A percentile compares a stretch with the other conserved stretches of the same genome.
phyloP scores from a whole-genome alignment of 2,329 filamentous ascomycete species.

The Aspergillus fijiensis region DNA sequence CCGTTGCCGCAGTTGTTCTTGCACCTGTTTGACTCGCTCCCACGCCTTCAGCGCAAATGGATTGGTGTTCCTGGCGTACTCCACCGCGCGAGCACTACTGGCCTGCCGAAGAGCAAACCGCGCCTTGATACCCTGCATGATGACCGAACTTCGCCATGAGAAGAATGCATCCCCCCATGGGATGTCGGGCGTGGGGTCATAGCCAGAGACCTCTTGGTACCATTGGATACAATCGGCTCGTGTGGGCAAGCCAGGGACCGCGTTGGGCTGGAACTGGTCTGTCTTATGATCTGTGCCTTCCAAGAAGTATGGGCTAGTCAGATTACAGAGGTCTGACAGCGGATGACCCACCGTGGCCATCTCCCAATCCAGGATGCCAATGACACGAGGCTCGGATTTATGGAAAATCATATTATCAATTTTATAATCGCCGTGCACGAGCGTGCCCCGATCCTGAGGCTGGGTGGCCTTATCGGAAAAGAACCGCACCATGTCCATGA shows the following conservation, averaged over 20 bases:
- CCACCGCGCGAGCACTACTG: constrained; percentile 76
- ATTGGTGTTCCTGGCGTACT: constrained; percentile 67
- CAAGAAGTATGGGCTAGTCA: constrained; percentile 51
- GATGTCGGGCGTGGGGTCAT: constrained; percentile 61
- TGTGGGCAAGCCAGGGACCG: constrained; percentile 65
- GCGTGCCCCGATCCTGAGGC: constrained; percentile 72
- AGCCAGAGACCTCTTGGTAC: constrained; percentile 69
- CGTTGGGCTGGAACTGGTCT: constrained; percentile 59
- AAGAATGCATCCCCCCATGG: constrained; percentile 66
- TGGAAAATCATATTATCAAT: constrained; percentile 90
- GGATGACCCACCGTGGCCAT: constrained; percentile 98
- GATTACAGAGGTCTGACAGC: constrained; percentile 83
- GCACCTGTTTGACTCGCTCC: constrained; percentile 62
- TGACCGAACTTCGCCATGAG: constrained; percentile 59
- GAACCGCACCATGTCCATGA: constrained; percentile 75
- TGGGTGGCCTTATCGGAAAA: constrained; percentile 69
- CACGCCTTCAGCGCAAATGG: constrained; percentile 78
- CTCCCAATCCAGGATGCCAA: constrained; percentile 96
- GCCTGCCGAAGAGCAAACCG: constrained; percentile 82
- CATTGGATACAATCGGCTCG: constrained; percentile 60
- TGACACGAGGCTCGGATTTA: constrained; percentile 79
- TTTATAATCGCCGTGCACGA: constrained; percentile 97
- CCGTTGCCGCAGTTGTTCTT: constrained; percentile 35
- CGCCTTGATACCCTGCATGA: constrained; percentile 89
- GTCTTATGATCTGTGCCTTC: constrained; percentile 38